Evolutionary conservation across 768 basidiomycete genomes (phyloP).

Genomic region (Xerocomus potaroensis): DNA sequence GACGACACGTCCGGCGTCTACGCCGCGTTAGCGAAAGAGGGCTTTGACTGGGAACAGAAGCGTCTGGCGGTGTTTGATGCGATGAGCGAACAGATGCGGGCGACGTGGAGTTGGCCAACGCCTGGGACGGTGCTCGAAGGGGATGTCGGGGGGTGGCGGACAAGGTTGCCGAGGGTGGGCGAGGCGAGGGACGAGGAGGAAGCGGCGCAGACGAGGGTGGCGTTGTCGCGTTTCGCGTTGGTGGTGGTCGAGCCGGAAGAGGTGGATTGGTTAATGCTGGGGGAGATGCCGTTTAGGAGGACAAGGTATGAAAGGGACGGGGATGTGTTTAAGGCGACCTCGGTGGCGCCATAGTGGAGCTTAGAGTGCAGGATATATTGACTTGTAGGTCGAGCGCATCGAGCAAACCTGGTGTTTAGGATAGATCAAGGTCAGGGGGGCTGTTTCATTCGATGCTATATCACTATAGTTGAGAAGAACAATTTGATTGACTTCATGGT

Average conservation of each 20-base stretch:
- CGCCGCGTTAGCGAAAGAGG: slow-evolving; percentile 35
- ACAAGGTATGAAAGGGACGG: slow-evolving; percentile 46
- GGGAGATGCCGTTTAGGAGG: slow-evolving; percentile 52
- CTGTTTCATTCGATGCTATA: too few species aligned
- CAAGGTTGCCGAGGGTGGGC: slow-evolving; percentile 44
- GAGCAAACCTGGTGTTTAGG: too few species aligned
- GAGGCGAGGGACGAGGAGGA: slow-evolving; percentile 42
- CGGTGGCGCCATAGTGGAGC: slow-evolving; percentile 66
- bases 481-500: too few species aligned
- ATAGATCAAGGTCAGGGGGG: too few species aligned
- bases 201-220: slow-evolving; percentile 45
- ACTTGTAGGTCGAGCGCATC: too few species aligned
- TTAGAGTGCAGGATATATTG: too few species aligned
- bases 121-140: slow-evolving; percentile 58
- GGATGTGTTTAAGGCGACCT: slow-evolving; percentile 53
- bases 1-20: slow-evolving; percentile 21
- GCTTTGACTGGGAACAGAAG: slow-evolving; percentile 57
- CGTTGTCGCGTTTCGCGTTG: slow-evolving; percentile 66
- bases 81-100: slow-evolving; percentile 61
- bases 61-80: slow-evolving; percentile 54
- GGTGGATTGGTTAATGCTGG: slow-evolving; percentile 68
- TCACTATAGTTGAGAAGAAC: too few species aligned
- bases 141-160: slow-evolving; percentile 62
- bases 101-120: slow-evolving; percentile 64
- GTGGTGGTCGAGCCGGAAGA: slow-evolving; percentile 65